These are phyloP conservation scores for Mycotypha africana DNA, from an alignment of 371 early-diverging fungal genomes.

Conservation along the genomic window DNA sequence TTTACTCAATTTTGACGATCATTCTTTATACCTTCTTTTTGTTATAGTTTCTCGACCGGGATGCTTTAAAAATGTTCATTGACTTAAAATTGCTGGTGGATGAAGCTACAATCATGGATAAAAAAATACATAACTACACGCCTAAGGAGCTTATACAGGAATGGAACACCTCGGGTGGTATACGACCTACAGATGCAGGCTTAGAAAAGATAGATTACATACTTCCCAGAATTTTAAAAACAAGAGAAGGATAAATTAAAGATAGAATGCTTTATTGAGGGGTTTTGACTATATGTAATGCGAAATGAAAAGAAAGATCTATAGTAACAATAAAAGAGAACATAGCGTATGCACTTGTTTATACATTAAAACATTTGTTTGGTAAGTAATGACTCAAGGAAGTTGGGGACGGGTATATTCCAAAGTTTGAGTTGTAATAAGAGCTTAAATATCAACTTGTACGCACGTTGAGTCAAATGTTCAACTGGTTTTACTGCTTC, in stretches of 20 bases:
- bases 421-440: conserved; percentile 8
- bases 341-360: too few species aligned
- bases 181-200: conserved; percentile 38
- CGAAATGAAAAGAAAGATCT: too few species aligned
- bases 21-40: too few species aligned
- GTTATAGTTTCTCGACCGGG: conserved; percentile 24
- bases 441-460: background rate
- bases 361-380: background rate
- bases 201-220: conserved; percentile 35
- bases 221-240: conserved; percentile 17
- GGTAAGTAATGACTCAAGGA: conserved; percentile 8
- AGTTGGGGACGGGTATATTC: conserved; percentile 29
- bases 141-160: conserved; percentile 21
- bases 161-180: conserved; percentile 16
- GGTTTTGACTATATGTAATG: too few species aligned
- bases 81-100: conserved; percentile 21
- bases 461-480: background rate
- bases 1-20: too few species aligned
- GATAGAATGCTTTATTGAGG: background rate
- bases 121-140: conserved; percentile 3
- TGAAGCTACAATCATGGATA: conserved; percentile 4
- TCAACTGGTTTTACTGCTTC: background rate
- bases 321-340: too few species aligned
- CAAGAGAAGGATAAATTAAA: background rate
- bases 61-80: conserved; percentile 15